Evolutionary conservation across 495 filamentous ascomycete genomes (phyloP).

Genomic region (Xylaria curta): DNA sequence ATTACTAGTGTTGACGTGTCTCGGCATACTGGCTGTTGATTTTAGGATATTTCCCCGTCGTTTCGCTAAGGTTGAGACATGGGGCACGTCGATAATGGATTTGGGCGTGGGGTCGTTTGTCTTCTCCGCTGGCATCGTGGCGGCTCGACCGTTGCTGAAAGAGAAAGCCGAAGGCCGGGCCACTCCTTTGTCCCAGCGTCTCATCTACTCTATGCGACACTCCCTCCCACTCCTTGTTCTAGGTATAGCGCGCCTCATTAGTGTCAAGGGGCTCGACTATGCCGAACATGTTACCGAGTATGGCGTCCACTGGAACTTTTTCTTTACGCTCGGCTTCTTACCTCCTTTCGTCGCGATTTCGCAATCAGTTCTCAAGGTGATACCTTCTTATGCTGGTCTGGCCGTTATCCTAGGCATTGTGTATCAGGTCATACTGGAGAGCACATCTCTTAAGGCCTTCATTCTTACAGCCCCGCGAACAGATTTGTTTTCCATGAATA

Average conservation of each 20-base stretch:
- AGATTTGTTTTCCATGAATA: conserved; percentile 82
- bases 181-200: conserved; percentile 57
- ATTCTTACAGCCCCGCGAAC: conserved; percentile 83
- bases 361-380: conserved; percentile 63
- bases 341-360: conserved; percentile 91
- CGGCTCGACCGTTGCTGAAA: conserved; percentile 84
- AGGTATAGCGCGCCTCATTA: conserved; percentile 80
- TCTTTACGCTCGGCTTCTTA: conserved; percentile 91
- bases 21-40: conserved; percentile 96
- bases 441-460: conserved; percentile 77
- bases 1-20: conserved; percentile 93
- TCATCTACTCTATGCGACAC: conserved; percentile 72
- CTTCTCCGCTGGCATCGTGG: conserved; percentile 92
- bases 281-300: conserved; percentile 98
- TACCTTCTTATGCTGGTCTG: conserved; percentile 77
- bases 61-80: conserved; percentile 97
- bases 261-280: conserved; percentile 93
- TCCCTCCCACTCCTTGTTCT: conserved; percentile 83
- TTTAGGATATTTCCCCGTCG: conserved; percentile 91
- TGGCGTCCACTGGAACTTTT: conserved; percentile 99
- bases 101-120: conserved; percentile 97
- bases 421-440: conserved; percentile 80
- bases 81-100: conserved; percentile 98
- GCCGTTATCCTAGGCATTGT: conserved; percentile 65
- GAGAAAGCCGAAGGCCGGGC: conserved; percentile 58